These are phyloP conservation scores for Ogataea nonfermentans DNA, from an alignment of 805 yeast genomes.

Conservation along the genomic window DNA sequence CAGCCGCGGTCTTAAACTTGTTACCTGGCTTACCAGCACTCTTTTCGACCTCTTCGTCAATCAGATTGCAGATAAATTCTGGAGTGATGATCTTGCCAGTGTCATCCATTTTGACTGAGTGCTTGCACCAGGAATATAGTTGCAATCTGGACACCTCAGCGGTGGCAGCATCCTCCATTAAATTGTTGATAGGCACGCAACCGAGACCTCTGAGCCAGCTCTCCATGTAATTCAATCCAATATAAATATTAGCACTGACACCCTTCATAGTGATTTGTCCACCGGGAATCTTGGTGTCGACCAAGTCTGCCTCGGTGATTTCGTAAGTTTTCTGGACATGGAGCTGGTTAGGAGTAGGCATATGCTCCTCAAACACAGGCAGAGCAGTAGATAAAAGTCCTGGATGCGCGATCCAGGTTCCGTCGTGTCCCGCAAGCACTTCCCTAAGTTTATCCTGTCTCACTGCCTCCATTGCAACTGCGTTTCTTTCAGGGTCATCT, in stretches of 20 bases:
- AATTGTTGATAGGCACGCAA: conserved; percentile 79
- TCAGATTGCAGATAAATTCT: conserved; percentile 52
- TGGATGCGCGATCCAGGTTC: conserved; percentile 90
- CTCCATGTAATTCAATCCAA: conserved; percentile 79
- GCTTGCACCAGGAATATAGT: conserved; percentile 81
- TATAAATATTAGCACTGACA: conserved; percentile 66
- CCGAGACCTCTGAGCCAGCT: conserved; percentile 85
- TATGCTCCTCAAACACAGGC: conserved; percentile 66
- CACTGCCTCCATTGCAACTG: conserved; percentile 68
- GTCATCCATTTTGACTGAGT: conserved; percentile 58
- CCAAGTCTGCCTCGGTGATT: conserved; percentile 55
- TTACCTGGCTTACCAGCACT: conserved; percentile 56
- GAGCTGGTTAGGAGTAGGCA: conserved; percentile 84
- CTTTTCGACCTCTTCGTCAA: conserved; percentile 60
- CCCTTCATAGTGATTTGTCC: conserved; percentile 69
- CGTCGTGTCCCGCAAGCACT: conserved; percentile 78
- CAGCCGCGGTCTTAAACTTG: conserved; percentile 67
- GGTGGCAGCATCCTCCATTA: conserved; percentile 91
- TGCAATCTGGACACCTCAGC: conserved; percentile 85
- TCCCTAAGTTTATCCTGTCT: conserved; percentile 74
- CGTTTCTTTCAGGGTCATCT: conserved; percentile 61
- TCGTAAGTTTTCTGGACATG: conserved; percentile 42
- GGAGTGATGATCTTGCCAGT: conserved; percentile 58
- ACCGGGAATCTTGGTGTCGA: conserved; percentile 60
- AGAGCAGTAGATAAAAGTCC: conserved; percentile 73